Evolutionary conservation across 805 yeast species (phyloP).

Genomic region (Kuraishia capsulata): DNA sequence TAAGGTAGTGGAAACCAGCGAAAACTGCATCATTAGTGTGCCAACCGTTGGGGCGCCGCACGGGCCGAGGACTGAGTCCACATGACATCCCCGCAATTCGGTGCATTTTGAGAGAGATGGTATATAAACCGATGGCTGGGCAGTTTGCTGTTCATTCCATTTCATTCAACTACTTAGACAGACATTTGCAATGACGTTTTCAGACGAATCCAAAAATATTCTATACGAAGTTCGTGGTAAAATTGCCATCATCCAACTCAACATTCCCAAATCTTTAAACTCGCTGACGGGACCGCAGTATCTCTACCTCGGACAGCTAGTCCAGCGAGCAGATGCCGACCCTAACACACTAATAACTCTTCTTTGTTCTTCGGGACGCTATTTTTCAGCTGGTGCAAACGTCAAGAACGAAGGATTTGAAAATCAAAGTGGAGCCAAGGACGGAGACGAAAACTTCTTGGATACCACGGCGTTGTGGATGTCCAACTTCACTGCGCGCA

Average conservation of each 20-base stretch:
- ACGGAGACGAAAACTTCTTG: constrained; percentile 7
- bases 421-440: constrained; percentile 9
- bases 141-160: no score
- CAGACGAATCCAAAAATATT: background rate
- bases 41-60: background rate
- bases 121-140: no score
- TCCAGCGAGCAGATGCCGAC: constrained; percentile 56
- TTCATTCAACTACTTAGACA: no score
- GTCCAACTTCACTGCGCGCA: constrained; percentile 56
- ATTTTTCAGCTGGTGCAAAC: constrained; percentile 83
- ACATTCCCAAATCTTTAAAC: constrained; percentile 52
- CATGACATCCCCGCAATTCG: background rate
- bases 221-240: constrained; percentile 19
- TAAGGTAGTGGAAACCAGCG: no score
- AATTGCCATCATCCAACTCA: constrained; percentile 55
- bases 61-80: background rate
- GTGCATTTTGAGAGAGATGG: no score
- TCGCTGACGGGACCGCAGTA: constrained; percentile 63
- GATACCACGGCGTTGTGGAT: constrained; percentile 30
- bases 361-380: constrained; percentile 62
- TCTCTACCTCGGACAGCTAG: constrained; percentile 43
- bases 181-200: no score
- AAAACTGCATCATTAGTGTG: no score
- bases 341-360: constrained; percentile 56
- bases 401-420: constrained; percentile 19